Base-by-base conservation (phyloP, 192 early-diverging fungal species). In the Mortierella hygrophila region DNA sequence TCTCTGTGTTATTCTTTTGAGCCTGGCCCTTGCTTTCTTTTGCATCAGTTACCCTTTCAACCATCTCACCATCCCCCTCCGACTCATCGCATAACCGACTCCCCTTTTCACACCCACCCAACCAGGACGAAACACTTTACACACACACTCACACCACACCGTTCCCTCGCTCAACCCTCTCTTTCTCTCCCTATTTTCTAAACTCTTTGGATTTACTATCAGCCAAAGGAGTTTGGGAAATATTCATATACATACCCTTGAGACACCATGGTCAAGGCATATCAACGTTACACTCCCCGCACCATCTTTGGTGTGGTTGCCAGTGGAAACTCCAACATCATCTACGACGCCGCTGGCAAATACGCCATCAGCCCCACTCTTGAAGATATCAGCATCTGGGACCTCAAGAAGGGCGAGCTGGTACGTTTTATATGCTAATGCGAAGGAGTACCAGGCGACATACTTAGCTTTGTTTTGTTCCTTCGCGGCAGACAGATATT, bases 281-380 rank as follows among this genome's bases (percentile, higher is more conserved):
- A 97, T 82, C 83, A 97, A 85, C 94, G 95, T 65, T 99, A 99
- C 88, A 93, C 93, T 79, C 92, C 94, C 47, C 89, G 90, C 63
- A 91, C 92, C 80, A 91, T 91, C 70, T 98, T 99, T 91, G 98
- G 97, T 72, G 91, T 99, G 20, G 94, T 99, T 63, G 84, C 93
- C 76, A 94, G 93, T 74, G 88, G 90, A 6, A 82, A 81, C 32
- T 91, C 94, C 26, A 97, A 97, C 76, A 92, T 92, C 21, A 87
- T 95, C 37, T 96, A 95, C 69, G 94, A 95, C 83, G 74, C 82
- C 35, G 91, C 88, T 4, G 97, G 94, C 47, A 95, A 92, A 88
- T 88, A 92, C 73, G 95, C 95, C 69, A 90, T 98, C 37, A 91
- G 96, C 2, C 94, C 97, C 18, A 94, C 96, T 4, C 92, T 99